Conservation (phyloP, 129 eudicot genomes). For the Glebionis coronaria region DNA sequence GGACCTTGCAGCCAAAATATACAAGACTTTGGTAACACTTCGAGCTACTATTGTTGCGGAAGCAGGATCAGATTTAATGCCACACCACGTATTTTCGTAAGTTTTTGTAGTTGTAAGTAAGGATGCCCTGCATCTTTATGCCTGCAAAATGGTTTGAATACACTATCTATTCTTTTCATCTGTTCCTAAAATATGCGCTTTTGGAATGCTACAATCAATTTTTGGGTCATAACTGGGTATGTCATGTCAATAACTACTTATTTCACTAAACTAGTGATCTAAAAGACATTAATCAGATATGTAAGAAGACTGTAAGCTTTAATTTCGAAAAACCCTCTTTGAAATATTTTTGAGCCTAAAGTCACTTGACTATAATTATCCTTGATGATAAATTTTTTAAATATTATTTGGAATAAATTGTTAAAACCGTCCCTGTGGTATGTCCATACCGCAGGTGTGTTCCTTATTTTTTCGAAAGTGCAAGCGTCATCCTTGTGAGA, state of each 20-base stretch:
- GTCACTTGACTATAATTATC: background rate
- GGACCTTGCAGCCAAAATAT: constrained; percentile 60
- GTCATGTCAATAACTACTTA: too few species aligned
- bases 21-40: constrained; percentile 44
- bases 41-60: constrained; percentile 47
- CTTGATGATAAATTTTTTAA: background rate
- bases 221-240: background rate
- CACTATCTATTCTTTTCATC: background rate
- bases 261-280: background rate
- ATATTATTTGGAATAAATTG: too few species aligned
- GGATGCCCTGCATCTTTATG: constrained; percentile 7
- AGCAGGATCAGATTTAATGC: constrained; percentile 37
- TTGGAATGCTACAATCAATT: background rate
- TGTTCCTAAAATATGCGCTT: too few species aligned
- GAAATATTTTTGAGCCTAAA: background rate
- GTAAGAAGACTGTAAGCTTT: too few species aligned
- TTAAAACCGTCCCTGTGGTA: too few species aligned
- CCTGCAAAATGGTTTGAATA: background rate
- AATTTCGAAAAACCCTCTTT: background rate
- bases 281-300: background rate
- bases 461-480: too few species aligned
- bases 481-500: too few species aligned
- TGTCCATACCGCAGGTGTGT: too few species aligned
- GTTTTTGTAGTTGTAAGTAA: constrained; percentile 12
- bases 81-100: constrained; percentile 74